phyloP scores from a whole-genome alignment of 192 early-diverging fungal genomes.

The Coemansia sp. region DNA sequence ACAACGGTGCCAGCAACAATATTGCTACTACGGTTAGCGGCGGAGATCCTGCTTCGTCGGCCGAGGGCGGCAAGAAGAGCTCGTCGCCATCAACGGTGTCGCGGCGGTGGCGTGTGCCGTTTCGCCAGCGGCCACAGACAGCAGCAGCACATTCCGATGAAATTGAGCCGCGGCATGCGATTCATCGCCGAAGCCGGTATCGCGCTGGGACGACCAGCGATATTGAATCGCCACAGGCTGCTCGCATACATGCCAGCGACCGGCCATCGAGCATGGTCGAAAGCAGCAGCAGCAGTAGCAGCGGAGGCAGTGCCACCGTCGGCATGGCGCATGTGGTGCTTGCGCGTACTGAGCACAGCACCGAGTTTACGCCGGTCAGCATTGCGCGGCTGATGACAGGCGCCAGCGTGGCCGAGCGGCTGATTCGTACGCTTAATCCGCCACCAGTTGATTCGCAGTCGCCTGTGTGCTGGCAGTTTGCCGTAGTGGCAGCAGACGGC shows the following conservation, averaged over 20 bases:
- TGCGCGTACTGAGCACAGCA: conserved; percentile 14
- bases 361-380: conserved; percentile 14
- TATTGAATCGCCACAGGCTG: conserved; percentile 34
- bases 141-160: conserved; percentile 9
- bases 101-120: conserved; percentile 49
- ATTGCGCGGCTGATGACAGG: conserved; percentile 19
- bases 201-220: conserved; percentile 55
- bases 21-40: background rate
- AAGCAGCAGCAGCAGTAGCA: conserved; percentile 29
- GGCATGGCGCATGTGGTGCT: conserved; percentile 20
- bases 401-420: conserved; percentile 18
- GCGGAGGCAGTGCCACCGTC: conserved; percentile 26
- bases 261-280: conserved; percentile 54
- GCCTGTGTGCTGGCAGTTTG: conserved; percentile 10
- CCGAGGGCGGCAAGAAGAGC: conserved; percentile 21
- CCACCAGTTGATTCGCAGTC: background rate
- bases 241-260: conserved; percentile 13
- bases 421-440: conserved; percentile 9
- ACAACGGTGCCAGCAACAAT: background rate
- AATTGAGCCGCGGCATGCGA: conserved; percentile 9
- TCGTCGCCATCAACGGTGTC: conserved; percentile 35
- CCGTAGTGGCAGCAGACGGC: conserved; percentile 1
- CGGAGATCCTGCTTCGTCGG: conserved; percentile 20
- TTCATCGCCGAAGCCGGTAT: conserved; percentile 32
- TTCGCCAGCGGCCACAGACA: conserved; percentile 25